Base-by-base conservation (phyloP, 192 early-diverging fungal genomes). In the Chytriomyces sp. region DNA sequence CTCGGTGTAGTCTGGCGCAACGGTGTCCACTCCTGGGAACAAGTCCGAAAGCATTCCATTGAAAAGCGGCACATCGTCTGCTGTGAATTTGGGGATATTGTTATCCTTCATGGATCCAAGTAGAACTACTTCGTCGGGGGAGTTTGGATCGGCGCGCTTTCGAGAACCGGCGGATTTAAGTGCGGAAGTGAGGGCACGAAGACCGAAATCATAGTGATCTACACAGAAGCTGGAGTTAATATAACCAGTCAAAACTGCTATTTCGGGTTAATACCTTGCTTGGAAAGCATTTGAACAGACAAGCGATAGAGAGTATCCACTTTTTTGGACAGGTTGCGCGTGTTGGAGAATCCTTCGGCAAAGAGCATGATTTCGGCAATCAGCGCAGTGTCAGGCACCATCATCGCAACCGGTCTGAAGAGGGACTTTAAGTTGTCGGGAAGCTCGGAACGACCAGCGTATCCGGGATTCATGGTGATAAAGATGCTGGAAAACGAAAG, bases 281-380 rank as follows among this genome's bases (percentile, higher is more conserved):
- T 88, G 6, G 87, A 89, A 11, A 90, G 81, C 64, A 88, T 86
- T 80, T 90, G 86, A n/a, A 81, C 85, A 48, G 86, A 78, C 10
- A 90, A 82, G 67, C 87, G 86, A 71, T 90, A 90, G 3, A 90
- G 77, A 8, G 86, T 90, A 66, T 88, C 88, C 9, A 85, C 88
- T 68, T 90, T 90, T 63, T 88, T 88, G 46, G 84, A 63, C 13
- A 90, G 78, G 16, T 81, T 74, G 45, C 84, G 64, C 16, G 88
- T 88, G 67, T 90, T 87, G 5, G 83, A 83, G 79, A 90, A 90
- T 28, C 88, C 88, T 82, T 90, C 88, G 5, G 88, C 86, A 72
- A 87, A 90, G 6, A 90, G 78, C 87, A 90, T 90, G 67, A 90
- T 90, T 83, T 90, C 88, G 28, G 87, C 88, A 81, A 90, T 90